Percentiles rank a stretch among this genome's conserved stretches.
phyloP scores from a whole-genome alignment of 352 stramenopile species.

The Phytopythium sindhum region DNA sequence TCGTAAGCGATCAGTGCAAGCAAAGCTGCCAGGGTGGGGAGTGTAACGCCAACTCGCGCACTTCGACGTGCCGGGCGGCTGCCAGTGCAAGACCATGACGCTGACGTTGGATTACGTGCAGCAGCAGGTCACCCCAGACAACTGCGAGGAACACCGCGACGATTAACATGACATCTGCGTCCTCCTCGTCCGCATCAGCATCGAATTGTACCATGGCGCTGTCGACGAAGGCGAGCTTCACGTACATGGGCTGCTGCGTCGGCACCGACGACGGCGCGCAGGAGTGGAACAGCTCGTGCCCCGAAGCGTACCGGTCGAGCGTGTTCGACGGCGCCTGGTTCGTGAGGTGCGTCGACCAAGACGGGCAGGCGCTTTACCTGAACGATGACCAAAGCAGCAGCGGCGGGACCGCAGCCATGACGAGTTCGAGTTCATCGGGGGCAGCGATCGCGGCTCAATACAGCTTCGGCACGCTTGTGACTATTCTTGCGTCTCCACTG shows the following conservation, averaged over 20 bases:
- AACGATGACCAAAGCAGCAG: background rate
- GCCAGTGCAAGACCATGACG: background rate
- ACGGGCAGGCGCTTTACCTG: background rate
- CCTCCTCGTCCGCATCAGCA: background rate
- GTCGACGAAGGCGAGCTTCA: background rate
- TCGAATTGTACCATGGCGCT: background rate
- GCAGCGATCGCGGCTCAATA: background rate
- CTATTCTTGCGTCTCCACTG: background rate
- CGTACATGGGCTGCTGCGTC: constrained; percentile 3
- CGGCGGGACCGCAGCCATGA: background rate
- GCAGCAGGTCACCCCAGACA: background rate
- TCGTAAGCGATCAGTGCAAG: background rate
- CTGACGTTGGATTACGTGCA: background rate
- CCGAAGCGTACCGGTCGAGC: background rate
- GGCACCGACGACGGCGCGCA: background rate
- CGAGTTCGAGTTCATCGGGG: background rate
- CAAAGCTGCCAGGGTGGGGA: background rate
- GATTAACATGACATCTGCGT: background rate
- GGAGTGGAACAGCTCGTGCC: background rate
- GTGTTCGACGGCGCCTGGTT: background rate
- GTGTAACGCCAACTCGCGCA: background rate
- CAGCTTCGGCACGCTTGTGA: background rate
- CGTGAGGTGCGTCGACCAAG: constrained; percentile 1
- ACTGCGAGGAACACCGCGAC: constrained; percentile 1
- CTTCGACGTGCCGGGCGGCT: background rate